Evolutionary conservation across 768 basidiomycete genomes (phyloP).

Genomic region (Naganishia vishniacii): DNA sequence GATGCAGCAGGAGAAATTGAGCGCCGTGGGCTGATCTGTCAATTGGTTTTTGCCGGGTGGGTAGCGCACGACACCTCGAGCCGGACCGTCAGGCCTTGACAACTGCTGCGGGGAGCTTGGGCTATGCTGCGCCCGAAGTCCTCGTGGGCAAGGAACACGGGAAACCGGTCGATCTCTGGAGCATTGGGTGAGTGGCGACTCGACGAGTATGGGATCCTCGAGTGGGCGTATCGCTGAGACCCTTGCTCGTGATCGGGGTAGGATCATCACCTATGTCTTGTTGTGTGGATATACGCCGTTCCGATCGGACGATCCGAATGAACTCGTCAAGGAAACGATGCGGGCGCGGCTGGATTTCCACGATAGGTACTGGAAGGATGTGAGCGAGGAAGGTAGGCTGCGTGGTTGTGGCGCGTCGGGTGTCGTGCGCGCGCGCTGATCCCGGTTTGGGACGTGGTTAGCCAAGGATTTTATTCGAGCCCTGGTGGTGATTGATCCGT

Average conservation of each 20-base stretch:
- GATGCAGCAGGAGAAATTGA: too few species aligned
- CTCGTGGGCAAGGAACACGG: conserved; percentile 71
- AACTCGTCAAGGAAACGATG: conserved; percentile 76
- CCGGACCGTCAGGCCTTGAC: conserved; percentile 39
- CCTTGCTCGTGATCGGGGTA: conserved; percentile 44
- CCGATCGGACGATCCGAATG: conserved; percentile 69
- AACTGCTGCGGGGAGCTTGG: conserved; percentile 55
- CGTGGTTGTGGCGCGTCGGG: neutral
- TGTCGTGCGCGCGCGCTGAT: too few species aligned
- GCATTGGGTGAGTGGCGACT: conserved; percentile 68
- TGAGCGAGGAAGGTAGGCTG: conserved; percentile 64
- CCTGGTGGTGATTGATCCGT: conserved; percentile 67
- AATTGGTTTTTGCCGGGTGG: neutral
- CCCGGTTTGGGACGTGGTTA: too few species aligned
- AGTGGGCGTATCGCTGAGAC: too few species aligned
- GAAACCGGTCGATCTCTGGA: conserved; percentile 91
- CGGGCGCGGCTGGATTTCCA: conserved; percentile 83
- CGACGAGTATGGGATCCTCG: too few species aligned
- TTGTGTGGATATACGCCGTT: conserved; percentile 95
- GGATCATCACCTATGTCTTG: conserved; percentile 89
- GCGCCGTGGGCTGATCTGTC: neutral
- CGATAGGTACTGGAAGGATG: conserved; percentile 87
- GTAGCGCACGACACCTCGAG: conserved; percentile 51
- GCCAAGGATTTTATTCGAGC: conserved; percentile 77
- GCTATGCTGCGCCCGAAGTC: conserved; percentile 75